Conservation (phyloP, 192 early-diverging fungal species). For the Coemansia sp. region DNA sequence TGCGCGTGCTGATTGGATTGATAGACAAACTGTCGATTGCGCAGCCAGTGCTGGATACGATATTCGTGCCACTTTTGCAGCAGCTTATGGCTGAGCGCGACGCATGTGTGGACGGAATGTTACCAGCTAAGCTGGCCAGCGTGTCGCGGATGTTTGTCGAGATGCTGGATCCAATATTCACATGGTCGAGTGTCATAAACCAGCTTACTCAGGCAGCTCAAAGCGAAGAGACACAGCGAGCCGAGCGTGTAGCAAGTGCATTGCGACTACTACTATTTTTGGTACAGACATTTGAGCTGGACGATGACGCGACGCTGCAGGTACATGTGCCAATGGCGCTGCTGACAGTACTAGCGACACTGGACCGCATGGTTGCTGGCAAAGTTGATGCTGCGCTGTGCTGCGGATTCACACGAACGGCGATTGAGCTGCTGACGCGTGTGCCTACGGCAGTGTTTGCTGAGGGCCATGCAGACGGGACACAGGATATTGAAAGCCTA, state of each 20-base stretch:
- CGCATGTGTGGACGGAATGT: constrained; percentile 7
- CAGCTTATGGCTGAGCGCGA: constrained; percentile 60
- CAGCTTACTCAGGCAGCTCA: constrained; percentile 43
- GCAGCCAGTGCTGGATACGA: constrained; percentile 64
- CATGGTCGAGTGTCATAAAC: constrained; percentile 71
- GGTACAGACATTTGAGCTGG: constrained; percentile 69
- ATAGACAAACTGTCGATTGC: constrained; percentile 84
- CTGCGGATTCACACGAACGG: constrained; percentile 43
- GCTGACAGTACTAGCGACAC: constrained; percentile 52
- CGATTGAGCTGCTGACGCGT: constrained; percentile 44
- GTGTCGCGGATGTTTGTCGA: constrained; percentile 87
- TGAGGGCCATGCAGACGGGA: background rate
- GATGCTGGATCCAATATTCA: constrained; percentile 81
- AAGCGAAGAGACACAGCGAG: background rate
- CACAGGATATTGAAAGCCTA: constrained; percentile 4
- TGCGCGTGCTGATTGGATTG: constrained; percentile 80
- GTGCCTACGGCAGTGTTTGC: constrained; percentile 37
- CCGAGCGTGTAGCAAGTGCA: constrained; percentile 19
- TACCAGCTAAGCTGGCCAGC: constrained; percentile 62
- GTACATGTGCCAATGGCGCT: constrained; percentile 81
- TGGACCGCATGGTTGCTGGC: constrained; percentile 22
- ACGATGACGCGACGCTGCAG: constrained; percentile 78
- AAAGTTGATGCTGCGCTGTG: background rate
- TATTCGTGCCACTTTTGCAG: constrained; percentile 69
- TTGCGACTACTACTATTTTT: constrained; percentile 69